Base-by-base conservation (phyloP, 768 basidiomycete genomes). In the Sarcodon aspratus region DNA sequence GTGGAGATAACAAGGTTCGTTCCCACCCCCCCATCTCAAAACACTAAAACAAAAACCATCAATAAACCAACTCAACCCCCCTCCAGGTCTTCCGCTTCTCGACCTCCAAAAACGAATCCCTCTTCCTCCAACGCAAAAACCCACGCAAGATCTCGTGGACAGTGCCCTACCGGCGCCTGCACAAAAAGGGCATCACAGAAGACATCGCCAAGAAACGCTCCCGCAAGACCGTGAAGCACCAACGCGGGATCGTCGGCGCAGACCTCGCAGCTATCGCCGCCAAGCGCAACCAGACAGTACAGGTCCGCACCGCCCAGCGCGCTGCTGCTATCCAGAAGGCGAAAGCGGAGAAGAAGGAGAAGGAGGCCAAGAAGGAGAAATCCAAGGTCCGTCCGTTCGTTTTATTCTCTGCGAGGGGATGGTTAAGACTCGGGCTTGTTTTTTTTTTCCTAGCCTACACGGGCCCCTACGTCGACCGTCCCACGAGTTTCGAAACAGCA, bases 141-240 rank as follows among this genome's bases (percentile, higher is more conserved):
- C 96, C 96, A 47, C 90, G 96, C 66, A 98, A 98, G 81, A 93
- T 98, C 72, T 85, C 95, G 55, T 98, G 95, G 95, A 98, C 95
- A 36, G 70, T 74, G 60, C 79, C 86, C 53, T 95, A 87, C 78
- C 86, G 90, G 56, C 86, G 93, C 60, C 90, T 96, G 85, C 96
- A 98, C 82, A 96, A 95, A 82, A 99, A 99, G 83, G 96, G 96
- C 67, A 81, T 98, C 68, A 93, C 93, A 46, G 95, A 98, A 73
- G 95, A 98, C 71, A 87, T 94, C 47, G 92, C 93, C 61, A 99
- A 98, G 91, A 97, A 96, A 76, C 86, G 95, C 55, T 87, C 88
- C 46, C 88, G 94, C 70, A 83, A 85, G 69, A 92, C 90, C 55
- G 91, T 98, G 63, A 99, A 98, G 77, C 83, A 91, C 74, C 84